Conservation (phyloP, 179 eudicot genomes). For the Beta macrorhiza region DNA sequence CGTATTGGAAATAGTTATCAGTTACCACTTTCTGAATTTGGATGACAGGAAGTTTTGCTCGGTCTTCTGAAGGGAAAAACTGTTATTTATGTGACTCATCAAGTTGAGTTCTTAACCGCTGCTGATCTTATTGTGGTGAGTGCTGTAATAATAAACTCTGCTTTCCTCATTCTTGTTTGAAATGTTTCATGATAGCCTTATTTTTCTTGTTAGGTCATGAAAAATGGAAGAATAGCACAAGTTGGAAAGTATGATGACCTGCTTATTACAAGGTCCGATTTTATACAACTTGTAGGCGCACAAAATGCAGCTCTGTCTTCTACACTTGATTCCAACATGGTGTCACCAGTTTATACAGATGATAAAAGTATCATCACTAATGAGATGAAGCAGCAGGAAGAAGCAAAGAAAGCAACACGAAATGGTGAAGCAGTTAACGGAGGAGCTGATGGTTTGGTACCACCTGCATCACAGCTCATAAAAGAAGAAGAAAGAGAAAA, state of each 20-base stretch:
- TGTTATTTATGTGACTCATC: slow-evolving; percentile 29
- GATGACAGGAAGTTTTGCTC: slow-evolving; percentile 24
- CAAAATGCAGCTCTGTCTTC: neutral
- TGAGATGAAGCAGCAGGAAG: neutral
- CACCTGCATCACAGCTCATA: slow-evolving; percentile 19
- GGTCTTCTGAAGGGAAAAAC: slow-evolving; percentile 19
- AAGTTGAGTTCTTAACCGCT: slow-evolving; percentile 26
- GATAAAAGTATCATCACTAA: neutral
- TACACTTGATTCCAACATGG: neutral
- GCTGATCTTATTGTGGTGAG: slow-evolving; percentile 28
- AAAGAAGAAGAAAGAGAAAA: slow-evolving; percentile 30
- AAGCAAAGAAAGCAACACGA: too few relatives aligned
- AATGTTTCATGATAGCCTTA: too few relatives aligned
- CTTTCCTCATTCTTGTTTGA: neutral
- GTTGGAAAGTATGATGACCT: slow-evolving; percentile 11
- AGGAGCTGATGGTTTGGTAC: neutral
- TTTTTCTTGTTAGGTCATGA: slow-evolving; percentile 18
- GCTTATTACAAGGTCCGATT: slow-evolving; percentile 11
- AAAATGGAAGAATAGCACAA: slow-evolving; percentile 25
- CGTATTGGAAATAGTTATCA: neutral
- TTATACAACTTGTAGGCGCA: slow-evolving; percentile 14
- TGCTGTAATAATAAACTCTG: neutral
- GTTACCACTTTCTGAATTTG: neutral
- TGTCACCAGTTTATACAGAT: neutral
- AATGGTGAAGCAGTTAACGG: neutral